Percentiles rank a stretch among this genome's conserved stretches.
Conservation (phyloP, 1,139 yeast genomes). For the Blastobotrys buckinghamii region DNA sequence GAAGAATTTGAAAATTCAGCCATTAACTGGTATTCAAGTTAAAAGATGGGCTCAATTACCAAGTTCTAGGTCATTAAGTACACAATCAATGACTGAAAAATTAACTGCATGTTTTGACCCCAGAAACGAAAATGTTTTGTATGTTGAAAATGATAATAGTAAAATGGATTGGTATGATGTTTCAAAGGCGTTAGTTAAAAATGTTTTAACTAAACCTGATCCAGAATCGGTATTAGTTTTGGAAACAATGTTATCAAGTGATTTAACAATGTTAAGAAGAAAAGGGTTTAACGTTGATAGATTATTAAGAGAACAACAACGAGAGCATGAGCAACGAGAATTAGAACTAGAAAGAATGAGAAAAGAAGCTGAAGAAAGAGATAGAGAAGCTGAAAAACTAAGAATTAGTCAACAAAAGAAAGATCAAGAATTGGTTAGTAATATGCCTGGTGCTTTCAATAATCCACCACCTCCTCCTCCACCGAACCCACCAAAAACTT, state of each 20-base stretch:
- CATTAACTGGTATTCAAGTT: constrained; percentile 27
- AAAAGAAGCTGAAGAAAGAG: constrained; percentile 12
- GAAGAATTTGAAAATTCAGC: constrained; percentile 22
- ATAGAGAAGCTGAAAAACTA: constrained; percentile 10
- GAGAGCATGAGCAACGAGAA: constrained; percentile 16
- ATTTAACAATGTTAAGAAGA: constrained; percentile 29
- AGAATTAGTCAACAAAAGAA: constrained; percentile 9
- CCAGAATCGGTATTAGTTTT: constrained; percentile 37
- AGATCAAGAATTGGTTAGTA: not conserved
- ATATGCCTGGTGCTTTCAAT: constrained; percentile 5
- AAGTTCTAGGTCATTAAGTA: constrained; percentile 5
- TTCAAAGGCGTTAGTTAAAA: constrained; percentile 31
- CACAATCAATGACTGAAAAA: constrained; percentile 7
- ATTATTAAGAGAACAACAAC: constrained; percentile 25
- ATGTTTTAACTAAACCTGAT: constrained; percentile 28
- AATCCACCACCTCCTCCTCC: constrained; percentile 1
- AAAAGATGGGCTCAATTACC: constrained; percentile 25
- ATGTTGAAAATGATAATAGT: constrained; percentile 16
- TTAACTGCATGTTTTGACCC: constrained; percentile 25
- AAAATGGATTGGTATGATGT: constrained; percentile 36
- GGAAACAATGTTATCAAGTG: constrained; percentile 33
- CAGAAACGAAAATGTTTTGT: constrained; percentile 10
- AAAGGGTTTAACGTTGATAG: constrained; percentile 38
- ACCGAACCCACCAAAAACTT: not conserved
- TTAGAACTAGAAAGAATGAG: constrained; percentile 11